Evolutionary conservation across 2,329 filamentous ascomycete species (phyloP), one percentile per base, ranked within the genome.

Genomic region (Trematosphaeria pertusa): DNA sequence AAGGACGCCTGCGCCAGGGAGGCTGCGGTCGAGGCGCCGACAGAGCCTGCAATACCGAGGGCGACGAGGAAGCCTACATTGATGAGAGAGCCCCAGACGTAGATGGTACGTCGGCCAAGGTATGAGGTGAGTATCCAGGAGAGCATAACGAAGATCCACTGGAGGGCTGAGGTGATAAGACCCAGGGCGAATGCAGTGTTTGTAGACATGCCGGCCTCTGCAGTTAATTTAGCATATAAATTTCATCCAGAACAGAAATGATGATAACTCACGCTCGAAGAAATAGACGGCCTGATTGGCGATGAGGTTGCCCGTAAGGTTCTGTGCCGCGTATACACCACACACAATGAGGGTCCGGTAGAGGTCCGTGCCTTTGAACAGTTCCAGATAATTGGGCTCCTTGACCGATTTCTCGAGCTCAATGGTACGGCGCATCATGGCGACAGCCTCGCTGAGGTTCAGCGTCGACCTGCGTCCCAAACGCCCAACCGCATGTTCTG

Each of bases 121-220:
- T 84, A 87, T 1, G 80, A 79, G 11, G 82, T 87, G 38, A 88
- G 78, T 45, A 87, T 71, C 85, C 85, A 87, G 47, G 84, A 87
- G 32, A 85, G 74, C 79, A 86, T 86, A 66, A 85, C 82, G 50
- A 85, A 77, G 64, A 88, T 69, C 69, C 70, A 75, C 64, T 86
- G 82, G 2, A 87, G 82, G 37, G 78, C 81, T 0, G 85, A 86
- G 40, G 81, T 87, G 68, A 87, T 86, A 20, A 87, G 79, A 67
- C 81, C 81, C 12, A 87, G 74, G 28, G 78, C 79, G 62, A 87
- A 87, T 3, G 85, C 80, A 20, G 73, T 78, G 56, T 85, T 72
- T 3, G 65, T 69, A 1, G 48, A 47, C 56, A 87, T 80, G 43
- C 84, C 83, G 43, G 85, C 85, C 77, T 87, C 82, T 85, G 66